A percentile compares a stretch with the other conserved stretches of the same genome.
phyloP scores from a whole-genome alignment of 306 rosid species.

The Rosa rugosa region DNA sequence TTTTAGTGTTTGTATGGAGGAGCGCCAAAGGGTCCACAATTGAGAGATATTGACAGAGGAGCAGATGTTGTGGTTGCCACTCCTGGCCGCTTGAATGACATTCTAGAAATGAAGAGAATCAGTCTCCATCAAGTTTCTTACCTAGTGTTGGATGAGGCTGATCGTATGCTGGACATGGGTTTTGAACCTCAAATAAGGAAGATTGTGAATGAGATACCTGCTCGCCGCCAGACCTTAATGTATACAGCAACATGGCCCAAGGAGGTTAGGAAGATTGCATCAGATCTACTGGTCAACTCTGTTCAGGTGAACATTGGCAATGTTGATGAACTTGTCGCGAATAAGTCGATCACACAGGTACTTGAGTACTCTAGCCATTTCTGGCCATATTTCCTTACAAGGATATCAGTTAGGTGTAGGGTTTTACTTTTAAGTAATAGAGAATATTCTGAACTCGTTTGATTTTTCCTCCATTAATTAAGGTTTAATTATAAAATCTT shows the following conservation, averaged over 20 bases:
- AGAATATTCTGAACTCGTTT: neutral
- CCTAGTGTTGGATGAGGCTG: slow-evolving; percentile 97
- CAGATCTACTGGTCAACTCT: slow-evolving; percentile 87
- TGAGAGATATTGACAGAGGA: slow-evolving; percentile 93
- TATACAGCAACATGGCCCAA: slow-evolving; percentile 99
- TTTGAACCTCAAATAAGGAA: slow-evolving; percentile 99
- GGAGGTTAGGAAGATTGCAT: slow-evolving; percentile 97
- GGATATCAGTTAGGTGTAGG: slow-evolving; percentile 1
- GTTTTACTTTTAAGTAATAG: neutral
- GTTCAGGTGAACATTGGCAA: slow-evolving; percentile 97
- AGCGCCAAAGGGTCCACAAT: slow-evolving; percentile 98
- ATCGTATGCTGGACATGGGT: slow-evolving; percentile 99
- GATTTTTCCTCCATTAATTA: neutral
- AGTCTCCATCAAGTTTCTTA: slow-evolving; percentile 90
- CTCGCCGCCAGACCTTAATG: slow-evolving; percentile 96
- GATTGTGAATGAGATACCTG: slow-evolving; percentile 92
- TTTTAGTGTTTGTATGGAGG: slow-evolving; percentile 94
- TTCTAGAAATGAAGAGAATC: slow-evolving; percentile 94
- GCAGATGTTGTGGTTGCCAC: slow-evolving; percentile 97
- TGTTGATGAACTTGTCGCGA: slow-evolving; percentile 97
- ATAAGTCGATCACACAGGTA: slow-evolving; percentile 96
- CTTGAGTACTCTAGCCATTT: slow-evolving; percentile 8
- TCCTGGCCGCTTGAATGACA: slow-evolving; percentile 99
- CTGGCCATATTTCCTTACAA: slow-evolving; percentile 6
- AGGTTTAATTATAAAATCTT: neutral